Evolutionary conservation across 345 rosid species (phyloP).

Genomic region (Citrus mangshanensis): DNA sequence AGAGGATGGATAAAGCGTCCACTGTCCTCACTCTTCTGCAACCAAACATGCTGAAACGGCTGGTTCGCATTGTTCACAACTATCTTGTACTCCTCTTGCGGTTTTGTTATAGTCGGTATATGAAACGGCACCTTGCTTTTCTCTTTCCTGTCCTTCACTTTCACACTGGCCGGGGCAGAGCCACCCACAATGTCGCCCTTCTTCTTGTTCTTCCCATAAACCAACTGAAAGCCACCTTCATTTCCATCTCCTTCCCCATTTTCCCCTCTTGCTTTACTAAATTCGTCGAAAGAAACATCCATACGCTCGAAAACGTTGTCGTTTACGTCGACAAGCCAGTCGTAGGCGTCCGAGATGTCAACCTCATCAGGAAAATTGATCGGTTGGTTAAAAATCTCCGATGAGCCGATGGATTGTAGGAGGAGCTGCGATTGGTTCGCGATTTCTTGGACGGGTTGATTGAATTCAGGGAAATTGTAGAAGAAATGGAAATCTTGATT

Average conservation of each 20-base stretch:
- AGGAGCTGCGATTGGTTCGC: constrained; percentile 42
- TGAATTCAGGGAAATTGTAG: constrained; percentile 75
- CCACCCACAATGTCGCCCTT: constrained; percentile 19
- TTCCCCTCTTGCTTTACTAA: constrained; percentile 33
- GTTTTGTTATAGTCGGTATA: constrained; percentile 57
- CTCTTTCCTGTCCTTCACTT: constrained; percentile 43
- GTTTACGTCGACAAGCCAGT: constrained; percentile 67
- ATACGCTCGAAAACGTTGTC: constrained; percentile 71
- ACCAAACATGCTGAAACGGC: constrained; percentile 79
- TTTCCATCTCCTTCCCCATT: constrained; percentile 47
- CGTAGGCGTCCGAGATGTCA: constrained; percentile 56
- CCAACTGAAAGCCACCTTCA: constrained; percentile 71
- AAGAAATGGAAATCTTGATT: constrained; percentile 79
- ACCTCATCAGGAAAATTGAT: constrained; percentile 36
- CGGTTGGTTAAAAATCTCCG: constrained; percentile 29
- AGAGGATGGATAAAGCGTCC: constrained; percentile 65
- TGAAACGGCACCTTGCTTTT: constrained; percentile 73
- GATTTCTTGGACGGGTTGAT: constrained; percentile 47
- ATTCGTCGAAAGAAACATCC: constrained; percentile 59
- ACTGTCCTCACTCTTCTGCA: constrained; percentile 70
- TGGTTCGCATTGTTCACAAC: constrained; percentile 60
- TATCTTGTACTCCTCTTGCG: constrained; percentile 72
- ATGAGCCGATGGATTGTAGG: constrained; percentile 57
- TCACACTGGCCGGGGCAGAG: constrained; percentile 35
- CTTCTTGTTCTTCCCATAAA: constrained; percentile 66